A percentile compares a stretch with the other conserved stretches of the same genome.
These are phyloP conservation scores for Skeletonema marinoi DNA, from an alignment of 108 stramenopile genomes.

Conservation along the genomic window DNA sequence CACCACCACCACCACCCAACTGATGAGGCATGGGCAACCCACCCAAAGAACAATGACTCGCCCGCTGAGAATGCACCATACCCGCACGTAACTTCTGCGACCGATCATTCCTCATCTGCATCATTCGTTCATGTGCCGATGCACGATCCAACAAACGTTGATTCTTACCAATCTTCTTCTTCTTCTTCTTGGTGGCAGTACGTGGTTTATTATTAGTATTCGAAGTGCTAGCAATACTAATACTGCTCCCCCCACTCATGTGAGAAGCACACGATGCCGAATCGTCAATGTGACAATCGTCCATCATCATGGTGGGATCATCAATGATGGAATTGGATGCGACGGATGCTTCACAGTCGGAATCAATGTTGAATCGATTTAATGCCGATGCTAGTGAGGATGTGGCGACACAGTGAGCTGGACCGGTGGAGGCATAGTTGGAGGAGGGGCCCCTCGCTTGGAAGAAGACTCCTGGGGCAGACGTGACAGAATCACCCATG, in stretches of 20 bases:
- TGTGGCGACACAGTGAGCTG: conserved; percentile 1
- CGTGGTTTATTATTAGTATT: neutral
- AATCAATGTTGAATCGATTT: conserved; percentile 46
- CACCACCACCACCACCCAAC: no score
- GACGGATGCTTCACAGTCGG: conserved; percentile 42
- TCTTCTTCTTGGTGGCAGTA: neutral
- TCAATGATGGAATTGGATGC: conserved; percentile 32
- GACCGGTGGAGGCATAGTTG: neutral
- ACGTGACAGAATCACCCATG: neutral
- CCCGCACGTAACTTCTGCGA: conserved; percentile 22
- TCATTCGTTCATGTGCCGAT: conserved; percentile 35
- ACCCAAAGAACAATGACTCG: conserved; percentile 2
- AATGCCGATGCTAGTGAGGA: conserved; percentile 35
- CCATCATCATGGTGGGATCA: conserved; percentile 24
- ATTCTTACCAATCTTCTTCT: conserved; percentile 24
- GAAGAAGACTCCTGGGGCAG: conserved; percentile 2
- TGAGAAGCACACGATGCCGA: conserved; percentile 21
- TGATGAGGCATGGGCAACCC: neutral
- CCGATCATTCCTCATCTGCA: conserved; percentile 21
- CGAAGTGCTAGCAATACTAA: neutral
- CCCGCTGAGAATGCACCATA: conserved; percentile 30
- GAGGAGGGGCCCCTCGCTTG: neutral
- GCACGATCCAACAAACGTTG: conserved; percentile 36
- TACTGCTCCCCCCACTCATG: conserved; percentile 17
- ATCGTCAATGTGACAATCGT: conserved; percentile 11